Conservation (phyloP, 1,139 yeast genomes). For the Geotrichum histeridarum region DNA sequence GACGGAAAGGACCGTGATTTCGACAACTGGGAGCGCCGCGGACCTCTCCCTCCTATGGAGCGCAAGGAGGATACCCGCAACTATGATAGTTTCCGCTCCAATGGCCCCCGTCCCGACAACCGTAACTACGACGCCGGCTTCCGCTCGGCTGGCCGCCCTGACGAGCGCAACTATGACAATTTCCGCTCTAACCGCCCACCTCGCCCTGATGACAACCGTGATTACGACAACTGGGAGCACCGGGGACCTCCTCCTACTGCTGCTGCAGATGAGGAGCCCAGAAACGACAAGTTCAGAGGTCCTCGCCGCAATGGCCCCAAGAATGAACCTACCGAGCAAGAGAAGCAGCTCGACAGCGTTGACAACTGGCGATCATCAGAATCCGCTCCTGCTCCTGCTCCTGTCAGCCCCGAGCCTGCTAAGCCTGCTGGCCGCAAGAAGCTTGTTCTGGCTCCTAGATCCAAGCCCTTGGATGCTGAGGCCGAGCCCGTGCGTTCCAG, state of each 20-base stretch:
- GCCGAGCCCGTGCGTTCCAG: constrained; percentile 28
- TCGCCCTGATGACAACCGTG: constrained; percentile 31
- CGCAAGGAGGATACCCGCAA: constrained; percentile 18
- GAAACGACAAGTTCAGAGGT: constrained; percentile 6
- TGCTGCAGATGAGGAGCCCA: constrained; percentile 19
- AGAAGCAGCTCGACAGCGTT: constrained; percentile 1
- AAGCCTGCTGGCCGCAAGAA: constrained; percentile 25
- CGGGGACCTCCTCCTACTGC: constrained; percentile 32
- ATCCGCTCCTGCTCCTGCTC: constrained; percentile 14
- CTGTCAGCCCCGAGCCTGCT: constrained; percentile 18
- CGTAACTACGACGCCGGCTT: constrained; percentile 42
- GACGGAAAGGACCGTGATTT: constrained; percentile 30
- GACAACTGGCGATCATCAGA: constrained; percentile 16
- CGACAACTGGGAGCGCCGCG: constrained; percentile 33
- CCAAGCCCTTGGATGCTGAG: constrained; percentile 27
- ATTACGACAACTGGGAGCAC: constrained; percentile 36
- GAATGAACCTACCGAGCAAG: neutral
- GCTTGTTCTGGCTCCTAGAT: constrained; percentile 32
- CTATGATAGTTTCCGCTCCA: constrained; percentile 12
- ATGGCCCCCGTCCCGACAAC: constrained; percentile 28
- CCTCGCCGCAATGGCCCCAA: constrained; percentile 8
- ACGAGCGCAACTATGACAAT: constrained; percentile 22
- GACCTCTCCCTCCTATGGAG: constrained; percentile 29
- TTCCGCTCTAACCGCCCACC: constrained; percentile 28
- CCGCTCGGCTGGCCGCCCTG: constrained; percentile 37